Evolutionary conservation across 2,329 filamentous ascomycete species (phyloP), one percentile per base, ranked within the genome.

Genomic region (Whalleya microplaca): DNA sequence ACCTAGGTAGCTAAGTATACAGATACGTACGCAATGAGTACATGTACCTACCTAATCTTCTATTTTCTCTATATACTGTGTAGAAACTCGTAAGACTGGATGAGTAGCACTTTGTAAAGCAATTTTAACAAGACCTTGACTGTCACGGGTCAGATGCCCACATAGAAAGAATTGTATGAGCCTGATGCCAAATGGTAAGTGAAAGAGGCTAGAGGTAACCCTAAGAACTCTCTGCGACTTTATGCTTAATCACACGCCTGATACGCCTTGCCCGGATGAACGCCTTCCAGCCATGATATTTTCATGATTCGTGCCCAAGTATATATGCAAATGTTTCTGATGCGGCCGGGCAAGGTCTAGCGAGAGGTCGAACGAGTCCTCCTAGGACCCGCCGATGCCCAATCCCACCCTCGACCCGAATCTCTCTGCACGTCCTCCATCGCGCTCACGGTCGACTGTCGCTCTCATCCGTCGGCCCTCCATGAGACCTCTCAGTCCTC

Each of bases 401-500:
- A 85, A 69, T 9, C 82, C 82, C 21, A 84, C 76, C 45, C 80
- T 70, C 41, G 67, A 68, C 51, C 67, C 59, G 47, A 68, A 66
- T 50, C 67, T 65, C 45, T 72, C 68, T 56, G 6, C 32, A 16
- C 64, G 61, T 18, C 67, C 64, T 21, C 67, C 66, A 51, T 74
- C 63, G 7, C 69, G 67, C 47, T 67, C 70, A 14, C 68, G 67
- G 44, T 70, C 71, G 21, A 71, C 66, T n/a, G 68, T 72, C 3
- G 69, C 71, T 45, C 70, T 67, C 79, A 97, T 87, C 58, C 94
- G 82, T 44, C 94, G 80, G 2, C 94, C 94, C 73, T 98, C 95
- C 95, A 99, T 98, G 64, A 99, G 74, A 0, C 95, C 95, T 56
- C 94, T 82, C 37, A 99, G 74, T 0, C 95, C 95, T 51, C 95